Base-by-base conservation (phyloP, 2,329 filamentous ascomycete genomes). In the Neodidymelliopsis sp. region DNA sequence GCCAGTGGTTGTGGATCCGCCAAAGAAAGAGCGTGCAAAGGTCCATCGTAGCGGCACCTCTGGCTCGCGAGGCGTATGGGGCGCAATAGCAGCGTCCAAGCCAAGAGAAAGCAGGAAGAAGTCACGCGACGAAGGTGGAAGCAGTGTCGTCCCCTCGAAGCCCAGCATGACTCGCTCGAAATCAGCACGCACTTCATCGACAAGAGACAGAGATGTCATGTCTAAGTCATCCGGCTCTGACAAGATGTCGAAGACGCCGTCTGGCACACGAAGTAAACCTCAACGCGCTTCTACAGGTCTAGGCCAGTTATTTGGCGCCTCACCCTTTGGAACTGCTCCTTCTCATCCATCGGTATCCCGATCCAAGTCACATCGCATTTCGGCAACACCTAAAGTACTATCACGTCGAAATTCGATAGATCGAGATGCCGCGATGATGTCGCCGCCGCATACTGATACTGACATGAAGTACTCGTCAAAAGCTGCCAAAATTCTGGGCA, bases 21-120 rank as follows among this genome's bases (percentile, higher is more conserved):
- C 62, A 52, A 84, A 85, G 74, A 95, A 88, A 69, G 89, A 95
- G 56, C 87, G 91, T 11, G 77, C 88, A 20, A 90, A 87, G 65
- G 84, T 91, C 56, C 89, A 85, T 60, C 88, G 90, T 49, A 86
- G 88, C 27, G 81, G 83, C 49, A 80, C 80, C 25, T 74, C 74
- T n/a, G 79, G 70, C 16, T 93, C 88, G 22, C 94, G 91, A 90
- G 87, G 86, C 25, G 84, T 85, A 69, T 93, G 88, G 88, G 84
- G 82, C 13, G 81, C 84, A 12, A 77, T 81, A 36, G 58, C 71
- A 23, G 68, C 74, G 28, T 73, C 74, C 25, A 60, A 70, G 48
- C 72, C 71, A 61, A 77, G 75, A 45, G 66, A 67, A 77, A 76
- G 49, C 65, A 61, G 65, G 41, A 72, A 65, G 52, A 61, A 60